Conservation (phyloP, 2,329 filamentous ascomycete species). For the Trichoderma arundinaceum region DNA sequence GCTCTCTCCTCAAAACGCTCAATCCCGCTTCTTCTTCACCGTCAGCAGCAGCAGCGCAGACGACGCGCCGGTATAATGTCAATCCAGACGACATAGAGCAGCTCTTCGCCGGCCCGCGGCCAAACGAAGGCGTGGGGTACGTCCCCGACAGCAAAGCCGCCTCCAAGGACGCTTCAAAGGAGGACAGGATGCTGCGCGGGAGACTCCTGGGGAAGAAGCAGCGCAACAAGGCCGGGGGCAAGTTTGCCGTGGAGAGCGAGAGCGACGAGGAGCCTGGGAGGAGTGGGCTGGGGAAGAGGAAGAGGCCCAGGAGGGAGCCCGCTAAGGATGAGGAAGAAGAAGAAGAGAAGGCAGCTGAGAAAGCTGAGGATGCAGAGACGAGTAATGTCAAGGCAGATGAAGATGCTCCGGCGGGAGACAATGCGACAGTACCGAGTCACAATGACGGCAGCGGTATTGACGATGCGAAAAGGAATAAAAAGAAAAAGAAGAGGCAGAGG, state of each 20-base stretch:
- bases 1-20: conserved; percentile 44
- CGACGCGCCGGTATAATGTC: conserved; percentile 21
- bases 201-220: conserved; percentile 39
- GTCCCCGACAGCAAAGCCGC: conserved; percentile 38
- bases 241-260: conserved; percentile 41
- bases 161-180: conserved; percentile 36
- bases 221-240: conserved; percentile 18
- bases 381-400: conserved; percentile 39
- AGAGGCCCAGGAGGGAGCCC: conserved; percentile 38
- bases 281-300: conserved; percentile 48
- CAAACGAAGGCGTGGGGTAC: conserved; percentile 53
- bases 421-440: not conserved
- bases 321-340: not conserved
- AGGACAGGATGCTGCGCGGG: conserved; percentile 43
- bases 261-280: conserved; percentile 47
- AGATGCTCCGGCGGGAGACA: conserved; percentile 22
- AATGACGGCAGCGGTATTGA: conserved; percentile 1
- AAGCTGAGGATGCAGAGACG: conserved; percentile 36
- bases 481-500: conserved; percentile 14
- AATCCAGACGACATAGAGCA: conserved; percentile 39
- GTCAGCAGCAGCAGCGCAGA: not conserved
- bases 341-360: not conserved
- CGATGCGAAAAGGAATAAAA: conserved; percentile 13
- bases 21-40: conserved; percentile 37
- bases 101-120: conserved; percentile 36